Base-by-base conservation (phyloP, 176 grass and related monocot species). In the Melocanna baccifera region DNA sequence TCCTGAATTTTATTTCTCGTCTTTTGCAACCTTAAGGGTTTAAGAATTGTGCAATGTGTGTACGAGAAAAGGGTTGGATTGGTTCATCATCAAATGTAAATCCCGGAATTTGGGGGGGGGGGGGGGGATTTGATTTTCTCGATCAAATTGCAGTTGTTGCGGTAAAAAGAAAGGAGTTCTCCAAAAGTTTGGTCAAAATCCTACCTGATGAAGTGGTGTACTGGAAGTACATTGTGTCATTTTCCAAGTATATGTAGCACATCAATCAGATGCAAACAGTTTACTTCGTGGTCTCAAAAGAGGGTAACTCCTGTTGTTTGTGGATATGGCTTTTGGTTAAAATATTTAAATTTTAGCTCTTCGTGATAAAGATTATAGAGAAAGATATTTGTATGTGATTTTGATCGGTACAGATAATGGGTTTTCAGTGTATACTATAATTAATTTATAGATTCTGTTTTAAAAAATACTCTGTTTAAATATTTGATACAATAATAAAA, bases 91-190 rank as follows among this genome's bases (percentile, higher is more conserved):
- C 48, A 78, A 79, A 78, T 87, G 59, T 78, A 90, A 81, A 89
- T 89, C 82, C 69, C 5, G 37, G 39, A 77, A 81, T 85, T 69
- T 11, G 62, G 53, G 50, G 67, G 12, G 23, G 61, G 43, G 59
- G 50, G 30, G 47, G 66, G 28, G 15, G 82, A 79, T 79, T 78
- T 79, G 88, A 86, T 90, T 50, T 20, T 32, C 88, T 90, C 69
- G 47, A 78, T 90, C 88, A 42, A 83, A 90, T 87, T 61, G 47
- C 73, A 50, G 39, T 57, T 67, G 26, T 16, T 64, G 59, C 61
- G 66, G 57, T 86, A 59, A 73, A 73, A 82, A 61, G 15, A 79
- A 90, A 67, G 4, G 37, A 59, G 22, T 75, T 75, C 2, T 68
- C 2, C 6, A 73, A 84, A 77, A 86, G 37, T 29, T 76, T 66